Percentiles rank a stretch among this genome's conserved stretches.
phyloP scores from a whole-genome alignment of 2,329 filamentous ascomycete species.

The Thelonectria blattea region DNA sequence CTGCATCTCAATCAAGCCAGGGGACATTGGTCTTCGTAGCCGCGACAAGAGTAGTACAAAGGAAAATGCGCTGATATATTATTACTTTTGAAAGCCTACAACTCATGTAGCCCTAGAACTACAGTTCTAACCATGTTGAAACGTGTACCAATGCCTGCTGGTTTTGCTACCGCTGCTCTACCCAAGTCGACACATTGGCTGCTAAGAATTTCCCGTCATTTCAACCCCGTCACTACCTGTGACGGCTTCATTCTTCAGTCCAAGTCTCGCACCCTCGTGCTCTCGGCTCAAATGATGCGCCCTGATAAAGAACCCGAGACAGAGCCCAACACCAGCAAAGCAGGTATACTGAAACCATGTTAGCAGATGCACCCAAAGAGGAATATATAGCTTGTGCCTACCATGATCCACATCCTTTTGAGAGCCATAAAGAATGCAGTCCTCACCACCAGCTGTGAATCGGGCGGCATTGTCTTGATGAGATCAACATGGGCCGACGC shows the following conservation, averaged over 20 bases:
- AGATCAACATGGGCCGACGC: constrained; percentile 63
- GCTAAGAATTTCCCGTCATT: not conserved
- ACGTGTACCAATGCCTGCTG: too few relatives aligned
- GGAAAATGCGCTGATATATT: too few relatives aligned
- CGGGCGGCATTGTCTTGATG: constrained; percentile 43
- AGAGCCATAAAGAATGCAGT: constrained; percentile 36
- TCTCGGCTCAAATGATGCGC: constrained; percentile 33
- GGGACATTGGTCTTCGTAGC: too few relatives aligned
- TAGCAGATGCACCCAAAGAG: not conserved
- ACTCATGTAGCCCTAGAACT: too few relatives aligned
- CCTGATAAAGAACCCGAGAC: constrained; percentile 31
- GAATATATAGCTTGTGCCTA: constrained; percentile 13
- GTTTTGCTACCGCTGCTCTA: too few relatives aligned
- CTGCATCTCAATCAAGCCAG: not conserved
- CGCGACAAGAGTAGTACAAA: too few relatives aligned
- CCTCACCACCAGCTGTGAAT: constrained; percentile 32
- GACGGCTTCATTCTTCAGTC: constrained; percentile 6
- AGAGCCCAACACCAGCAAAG: constrained; percentile 23
- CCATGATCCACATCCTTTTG: constrained; percentile 40
- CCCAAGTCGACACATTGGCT: not conserved
- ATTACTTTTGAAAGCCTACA: too few relatives aligned
- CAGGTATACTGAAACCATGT: constrained; percentile 26
- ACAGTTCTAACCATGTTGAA: too few relatives aligned
- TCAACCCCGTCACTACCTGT: not conserved
- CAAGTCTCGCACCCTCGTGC: constrained; percentile 30